Evolutionary conservation across 169 alveolate species (phyloP).

Genomic region (Plasmodium reichenowi): DNA sequence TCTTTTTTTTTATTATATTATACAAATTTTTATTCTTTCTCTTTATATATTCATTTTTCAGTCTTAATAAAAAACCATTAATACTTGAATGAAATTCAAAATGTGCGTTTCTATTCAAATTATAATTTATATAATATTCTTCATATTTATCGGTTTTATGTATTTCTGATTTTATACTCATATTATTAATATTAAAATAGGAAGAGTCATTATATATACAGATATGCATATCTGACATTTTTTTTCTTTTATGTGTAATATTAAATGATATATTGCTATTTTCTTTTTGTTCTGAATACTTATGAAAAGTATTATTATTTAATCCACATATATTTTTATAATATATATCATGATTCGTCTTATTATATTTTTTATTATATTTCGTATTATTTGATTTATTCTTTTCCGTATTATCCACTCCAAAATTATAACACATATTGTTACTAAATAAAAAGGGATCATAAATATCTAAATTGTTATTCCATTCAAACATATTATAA

Average conservation of each 20-base stretch:
- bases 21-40: conserved; percentile 45
- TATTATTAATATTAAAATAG: conserved; percentile 24
- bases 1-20: conserved; percentile 8
- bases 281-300: too few species aligned
- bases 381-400: too few species aligned
- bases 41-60: conserved; percentile 57
- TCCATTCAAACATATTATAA: conserved; percentile 25
- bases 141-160: conserved; percentile 41
- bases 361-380: too few species aligned
- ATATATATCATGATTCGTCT: too few species aligned
- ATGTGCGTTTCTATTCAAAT: conserved; percentile 35
- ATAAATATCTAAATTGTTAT: conserved; percentile 40
- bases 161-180: conserved; percentile 13
- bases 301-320: too few species aligned
- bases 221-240: conserved; percentile 7
- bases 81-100: conserved; percentile 26
- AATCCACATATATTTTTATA: not conserved
- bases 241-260: not conserved
- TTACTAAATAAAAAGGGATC: conserved; percentile 28
- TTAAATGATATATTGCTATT: not conserved
- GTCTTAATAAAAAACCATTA: conserved; percentile 28
- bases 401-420: not conserved
- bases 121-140: conserved; percentile 16
- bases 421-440: conserved; percentile 4
- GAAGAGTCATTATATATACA: conserved; percentile 58